Evolutionary conservation across 1,139 yeast species (phyloP).

Genomic region (Geotrichum macrosporum): DNA sequence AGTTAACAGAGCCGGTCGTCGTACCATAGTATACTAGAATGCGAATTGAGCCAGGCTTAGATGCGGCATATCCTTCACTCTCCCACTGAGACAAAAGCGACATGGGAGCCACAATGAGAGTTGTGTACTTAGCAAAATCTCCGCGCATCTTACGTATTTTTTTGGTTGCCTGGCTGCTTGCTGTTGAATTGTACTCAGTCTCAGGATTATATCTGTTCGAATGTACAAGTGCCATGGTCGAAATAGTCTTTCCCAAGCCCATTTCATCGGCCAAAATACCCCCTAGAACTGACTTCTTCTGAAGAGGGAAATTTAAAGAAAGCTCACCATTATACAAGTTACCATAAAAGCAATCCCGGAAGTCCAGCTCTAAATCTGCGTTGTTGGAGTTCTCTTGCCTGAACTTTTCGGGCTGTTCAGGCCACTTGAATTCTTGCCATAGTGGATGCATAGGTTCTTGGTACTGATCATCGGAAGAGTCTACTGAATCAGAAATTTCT

Average conservation of each 20-base stretch:
- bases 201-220: slow-evolving; percentile 35
- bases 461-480: slow-evolving; percentile 27
- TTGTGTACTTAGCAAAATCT: slow-evolving; percentile 63
- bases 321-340: slow-evolving; percentile 82
- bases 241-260: slow-evolving; percentile 94
- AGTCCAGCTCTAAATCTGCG: neutral
- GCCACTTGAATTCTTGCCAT: slow-evolving; percentile 82
- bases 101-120: slow-evolving; percentile 86
- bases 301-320: slow-evolving; percentile 58
- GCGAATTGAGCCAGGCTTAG: slow-evolving; percentile 32
- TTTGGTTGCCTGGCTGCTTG: neutral
- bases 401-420: slow-evolving; percentile 41
- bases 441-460: slow-evolving; percentile 74
- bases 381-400: neutral
- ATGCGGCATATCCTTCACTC: slow-evolving; percentile 60
- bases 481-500: slow-evolving; percentile 49
- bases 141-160: slow-evolving; percentile 17
- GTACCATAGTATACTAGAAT: slow-evolving; percentile 67
- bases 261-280: slow-evolving; percentile 96
- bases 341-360: slow-evolving; percentile 52
- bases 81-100: slow-evolving; percentile 90
- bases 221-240: slow-evolving; percentile 69
- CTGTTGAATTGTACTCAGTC: slow-evolving; percentile 10
- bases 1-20: slow-evolving; percentile 43
- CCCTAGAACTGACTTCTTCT: slow-evolving; percentile 55